phyloP scores from a whole-genome alignment of 805 yeast species.

The Ogataea ganodermae region DNA sequence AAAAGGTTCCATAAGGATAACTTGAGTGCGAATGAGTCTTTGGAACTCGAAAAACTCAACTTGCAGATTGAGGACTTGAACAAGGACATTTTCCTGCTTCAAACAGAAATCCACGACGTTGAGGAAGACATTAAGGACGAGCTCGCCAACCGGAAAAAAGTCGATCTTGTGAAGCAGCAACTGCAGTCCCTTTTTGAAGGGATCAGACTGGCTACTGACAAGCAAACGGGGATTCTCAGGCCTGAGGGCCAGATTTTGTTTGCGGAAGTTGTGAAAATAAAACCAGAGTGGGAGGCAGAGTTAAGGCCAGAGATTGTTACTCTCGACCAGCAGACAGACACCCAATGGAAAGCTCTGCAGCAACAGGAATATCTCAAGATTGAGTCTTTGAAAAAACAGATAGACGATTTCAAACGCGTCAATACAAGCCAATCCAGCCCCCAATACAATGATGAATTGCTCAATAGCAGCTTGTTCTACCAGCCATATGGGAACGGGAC shows the following conservation, averaged over 20 bases:
- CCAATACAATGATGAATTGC: conserved; percentile 4
- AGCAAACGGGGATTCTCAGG: conserved; percentile 32
- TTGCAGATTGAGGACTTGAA: conserved; percentile 30
- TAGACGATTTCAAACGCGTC: conserved; percentile 19
- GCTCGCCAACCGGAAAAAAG: conserved; percentile 27
- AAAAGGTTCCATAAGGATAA: conserved; percentile 22
- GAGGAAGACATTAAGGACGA: conserved; percentile 37
- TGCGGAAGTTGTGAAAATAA: conserved; percentile 25
- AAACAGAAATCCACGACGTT: conserved; percentile 31
- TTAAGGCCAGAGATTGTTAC: conserved; percentile 31
- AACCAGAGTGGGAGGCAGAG: conserved; percentile 36
- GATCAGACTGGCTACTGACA: conserved; percentile 26
- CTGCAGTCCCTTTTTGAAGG: conserved; percentile 27
- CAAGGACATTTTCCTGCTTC: conserved; percentile 29
- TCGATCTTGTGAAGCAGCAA: conserved; percentile 29
- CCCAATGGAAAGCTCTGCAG: conserved; percentile 42
- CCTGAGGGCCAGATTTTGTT: conserved; percentile 31
- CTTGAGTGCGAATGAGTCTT: conserved; percentile 20
- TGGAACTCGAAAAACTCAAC: conserved; percentile 20
- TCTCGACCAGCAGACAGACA: conserved; percentile 38
- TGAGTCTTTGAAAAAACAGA: conserved; percentile 27
- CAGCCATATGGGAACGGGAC: conserved; percentile 3
- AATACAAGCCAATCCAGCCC: background rate
- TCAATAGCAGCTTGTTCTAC: conserved; percentile 1
- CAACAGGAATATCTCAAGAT: conserved; percentile 38